Base-by-base conservation (phyloP, 169 alveolate genomes). In the Cryptosporidium ryanae region DNA sequence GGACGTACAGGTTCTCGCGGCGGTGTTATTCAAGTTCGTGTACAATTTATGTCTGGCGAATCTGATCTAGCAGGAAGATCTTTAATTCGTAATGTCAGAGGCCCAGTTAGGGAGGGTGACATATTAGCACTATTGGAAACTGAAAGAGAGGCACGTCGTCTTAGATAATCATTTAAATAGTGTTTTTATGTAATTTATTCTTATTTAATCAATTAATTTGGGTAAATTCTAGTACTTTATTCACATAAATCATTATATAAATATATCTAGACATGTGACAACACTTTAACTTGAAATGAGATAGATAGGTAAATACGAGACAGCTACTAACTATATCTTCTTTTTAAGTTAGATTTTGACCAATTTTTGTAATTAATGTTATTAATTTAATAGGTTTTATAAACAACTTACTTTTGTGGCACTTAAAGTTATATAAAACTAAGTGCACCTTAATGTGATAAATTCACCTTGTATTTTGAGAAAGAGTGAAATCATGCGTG, bases 1-100 rank as follows among this genome's bases (percentile, higher is more conserved):
- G 98, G 99, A 31, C 93, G 98, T 46, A 96, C 99, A 23, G 99
- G 99, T 43, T 96, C 98, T 71, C 97, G 99, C 91, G 99, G 99
- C 55, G 99, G 99, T 38, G 99, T 98, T 64, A 96, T 96, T 64
- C 99, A 98, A 90, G 99, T 98, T 57, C 94, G 98, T 61, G 98
- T 95, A 54, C 95, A 92, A 67, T 94, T 94, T 89, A 94, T 94
- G 96, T 95, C 95, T 21, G 96, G 94, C 1, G 97, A 94, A 68
- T 89, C 95, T 76, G 96, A 95, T 82, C 90, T 91, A 15, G 82
- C 92, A 55, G 97, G 97, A 70, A 96, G 99, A 90, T 91, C 97
- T 66, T 94, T 98, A 90, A 95, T 98, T 84, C 96, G 99, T 82
- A 98, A 98, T 93, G 99, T 98, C 84, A 96, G 97, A 94, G 99